Conservation (phyloP, 163 green algal genomes). For the Chlamydomonas reinhardtii region DNA sequence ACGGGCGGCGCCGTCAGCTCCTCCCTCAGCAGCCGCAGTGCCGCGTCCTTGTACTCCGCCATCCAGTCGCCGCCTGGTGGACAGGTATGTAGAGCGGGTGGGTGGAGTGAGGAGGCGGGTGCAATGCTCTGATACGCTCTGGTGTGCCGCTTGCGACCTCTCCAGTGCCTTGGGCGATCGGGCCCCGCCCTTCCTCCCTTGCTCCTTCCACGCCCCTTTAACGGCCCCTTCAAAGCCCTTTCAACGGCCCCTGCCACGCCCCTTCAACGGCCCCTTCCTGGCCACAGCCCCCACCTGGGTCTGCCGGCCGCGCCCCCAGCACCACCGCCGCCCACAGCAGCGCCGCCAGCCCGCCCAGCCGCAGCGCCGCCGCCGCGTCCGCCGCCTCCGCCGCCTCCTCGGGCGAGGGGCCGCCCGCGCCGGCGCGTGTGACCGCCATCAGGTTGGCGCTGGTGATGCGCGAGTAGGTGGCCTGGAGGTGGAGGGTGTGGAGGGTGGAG, state of each 20-base stretch:
- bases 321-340: slow-evolving; percentile 39
- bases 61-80: slow-evolving; percentile 19
- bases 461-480: slow-evolving; percentile 17
- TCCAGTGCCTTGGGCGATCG: too few species aligned
- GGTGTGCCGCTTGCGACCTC: too few species aligned
- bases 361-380: slow-evolving; percentile 26
- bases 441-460: slow-evolving; percentile 25
- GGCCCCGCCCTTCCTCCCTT: too few species aligned
- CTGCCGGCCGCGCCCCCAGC: slow-evolving; percentile 7
- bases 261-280: too few species aligned
- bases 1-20: slow-evolving; percentile 3
- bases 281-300: neutral
- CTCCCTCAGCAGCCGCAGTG: slow-evolving; percentile 2
- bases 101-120: too few species aligned
- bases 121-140: too few species aligned
- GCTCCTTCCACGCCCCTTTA: too few species aligned
- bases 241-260: too few species aligned
- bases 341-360: slow-evolving; percentile 1
- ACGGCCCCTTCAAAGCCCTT: too few species aligned
- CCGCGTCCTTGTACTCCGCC: neutral
- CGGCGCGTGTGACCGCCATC: neutral
- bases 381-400: slow-evolving; percentile 30
- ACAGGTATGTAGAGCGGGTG: too few species aligned
- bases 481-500: neutral
- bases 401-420: neutral